phyloP scores from a whole-genome alignment of 495 filamentous ascomycete species.

The Penicillium paradoxum region DNA sequence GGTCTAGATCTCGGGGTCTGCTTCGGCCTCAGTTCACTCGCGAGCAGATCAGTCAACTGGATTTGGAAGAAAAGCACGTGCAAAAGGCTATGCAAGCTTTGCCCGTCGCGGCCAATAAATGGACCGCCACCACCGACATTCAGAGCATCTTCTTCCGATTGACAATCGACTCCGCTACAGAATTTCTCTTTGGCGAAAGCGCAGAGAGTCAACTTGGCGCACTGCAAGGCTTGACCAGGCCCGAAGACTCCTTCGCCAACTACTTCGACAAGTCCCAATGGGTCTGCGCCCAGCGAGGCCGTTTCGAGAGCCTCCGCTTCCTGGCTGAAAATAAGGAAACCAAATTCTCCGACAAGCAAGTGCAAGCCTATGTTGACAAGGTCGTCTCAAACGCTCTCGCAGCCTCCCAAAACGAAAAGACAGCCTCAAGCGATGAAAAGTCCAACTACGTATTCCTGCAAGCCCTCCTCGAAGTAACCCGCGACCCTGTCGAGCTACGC shows the following conservation, averaged over 20 bases:
- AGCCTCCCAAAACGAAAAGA: constrained; percentile 1
- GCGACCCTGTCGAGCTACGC: constrained; percentile 49
- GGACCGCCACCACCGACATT: constrained; percentile 49
- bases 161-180: constrained; percentile 62
- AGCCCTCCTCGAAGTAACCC: constrained; percentile 31
- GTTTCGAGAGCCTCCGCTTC: constrained; percentile 51
- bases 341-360: constrained; percentile 32
- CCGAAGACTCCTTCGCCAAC: constrained; percentile 32
- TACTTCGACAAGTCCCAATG: constrained; percentile 41
- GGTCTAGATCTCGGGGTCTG: constrained; percentile 50
- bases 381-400: constrained; percentile 37
- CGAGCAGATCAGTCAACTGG: constrained; percentile 47
- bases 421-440: constrained; percentile 8
- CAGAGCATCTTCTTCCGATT: constrained; percentile 59
- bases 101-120: constrained; percentile 32
- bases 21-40: constrained; percentile 54
- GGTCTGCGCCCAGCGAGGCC: constrained; percentile 29
- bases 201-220: constrained; percentile 38
- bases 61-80: constrained; percentile 49
- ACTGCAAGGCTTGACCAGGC: constrained; percentile 17
- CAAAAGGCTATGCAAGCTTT: constrained; percentile 39
- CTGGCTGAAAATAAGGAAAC: constrained; percentile 48
- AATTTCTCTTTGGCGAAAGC: constrained; percentile 63
- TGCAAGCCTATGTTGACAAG: constrained; percentile 49
- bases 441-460: constrained; percentile 38